Conservation (phyloP, 176 grass and related monocot species). For the Oropetium thomaeum region DNA sequence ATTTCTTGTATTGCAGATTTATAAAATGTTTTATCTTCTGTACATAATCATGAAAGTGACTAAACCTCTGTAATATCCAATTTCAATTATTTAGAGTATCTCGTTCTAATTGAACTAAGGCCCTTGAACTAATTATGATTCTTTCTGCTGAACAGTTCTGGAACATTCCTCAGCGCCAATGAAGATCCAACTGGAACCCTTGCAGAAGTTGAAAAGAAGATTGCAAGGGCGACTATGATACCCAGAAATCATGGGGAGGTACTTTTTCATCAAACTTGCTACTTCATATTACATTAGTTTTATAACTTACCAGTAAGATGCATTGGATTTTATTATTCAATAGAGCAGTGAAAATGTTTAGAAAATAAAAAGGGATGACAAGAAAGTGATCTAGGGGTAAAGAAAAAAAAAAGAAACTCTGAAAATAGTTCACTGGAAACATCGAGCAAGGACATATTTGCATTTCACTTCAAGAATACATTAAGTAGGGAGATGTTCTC, state of each 20-base stretch:
- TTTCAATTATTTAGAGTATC: too few relatives aligned
- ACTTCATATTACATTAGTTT: not conserved
- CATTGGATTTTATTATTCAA: not conserved
- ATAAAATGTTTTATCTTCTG: not conserved
- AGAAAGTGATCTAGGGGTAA: not conserved
- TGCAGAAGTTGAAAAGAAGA: constrained; percentile 74
- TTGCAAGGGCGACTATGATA: constrained; percentile 91
- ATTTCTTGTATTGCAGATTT: not conserved
- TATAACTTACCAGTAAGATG: not conserved
- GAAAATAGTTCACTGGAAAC: not conserved
- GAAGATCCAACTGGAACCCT: constrained; percentile 80
- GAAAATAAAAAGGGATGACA: not conserved
- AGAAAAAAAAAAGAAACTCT: not conserved
- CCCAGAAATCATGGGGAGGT: constrained; percentile 87
- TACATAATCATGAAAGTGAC: not conserved
- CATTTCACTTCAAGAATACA: not conserved
- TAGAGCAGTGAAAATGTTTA: not conserved
- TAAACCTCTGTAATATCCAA: not conserved
- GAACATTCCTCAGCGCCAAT: constrained; percentile 81
- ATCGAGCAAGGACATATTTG: not conserved
- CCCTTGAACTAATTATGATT: constrained; percentile 17
- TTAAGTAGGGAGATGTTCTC: constrained; percentile 3
- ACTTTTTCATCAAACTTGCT: constrained; percentile 11
- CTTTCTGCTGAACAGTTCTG: constrained; percentile 61
- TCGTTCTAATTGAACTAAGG: too few relatives aligned